Evolutionary conservation across 306 rosid genomes (phyloP), one percentile per base, ranked within the genome.

Genomic region (Rosa chinensis): DNA sequence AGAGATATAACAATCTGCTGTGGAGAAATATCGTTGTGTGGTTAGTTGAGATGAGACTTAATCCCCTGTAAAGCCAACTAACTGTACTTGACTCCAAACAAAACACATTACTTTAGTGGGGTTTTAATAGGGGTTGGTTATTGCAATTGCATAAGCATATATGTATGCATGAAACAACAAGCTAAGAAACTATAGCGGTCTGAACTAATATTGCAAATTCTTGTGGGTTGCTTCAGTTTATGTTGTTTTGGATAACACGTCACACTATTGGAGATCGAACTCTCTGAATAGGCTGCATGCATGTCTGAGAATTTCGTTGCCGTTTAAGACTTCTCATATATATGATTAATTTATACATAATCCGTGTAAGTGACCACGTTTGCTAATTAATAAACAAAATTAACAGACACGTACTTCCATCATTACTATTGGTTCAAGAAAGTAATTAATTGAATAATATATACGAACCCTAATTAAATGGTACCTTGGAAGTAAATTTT

Each of bases 221-320:
- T 86, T 89, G 39, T 61, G 89, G 89, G 87, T 84, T 72, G 86
- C 91, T 89, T 91, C 68, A 81, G 28, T 53, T 8, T 63, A 28
- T 28, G 18, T 79, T 75, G 75, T 63, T 86, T 85, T 87, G 73
- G 85, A 82, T 77, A 83, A 83, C 88, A 84, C 85, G 87, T 84
- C 89, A 77, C 37, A 56, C 74, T 74, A 59, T 76, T 11, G 35
- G n/a, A 32, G 28, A 17, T 47, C 52, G 3, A 11, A 43, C 23
- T 70, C 72, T 67, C 39, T 67, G 37, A 21, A 45, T 53, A 48
- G 72, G 53, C 56, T 67, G 50, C 58, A 35, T 66, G 47, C 23
- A 16, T 28, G 58, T 72, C 66, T 40, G 53, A 66, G 20, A 72
- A 71, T 80, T 58, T 58, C 45, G 71, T 45, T 76, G 62, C 79